These are phyloP conservation scores for Serendipita sp. DNA, from an alignment of 768 basidiomycete genomes.

Conservation along the genomic window DNA sequence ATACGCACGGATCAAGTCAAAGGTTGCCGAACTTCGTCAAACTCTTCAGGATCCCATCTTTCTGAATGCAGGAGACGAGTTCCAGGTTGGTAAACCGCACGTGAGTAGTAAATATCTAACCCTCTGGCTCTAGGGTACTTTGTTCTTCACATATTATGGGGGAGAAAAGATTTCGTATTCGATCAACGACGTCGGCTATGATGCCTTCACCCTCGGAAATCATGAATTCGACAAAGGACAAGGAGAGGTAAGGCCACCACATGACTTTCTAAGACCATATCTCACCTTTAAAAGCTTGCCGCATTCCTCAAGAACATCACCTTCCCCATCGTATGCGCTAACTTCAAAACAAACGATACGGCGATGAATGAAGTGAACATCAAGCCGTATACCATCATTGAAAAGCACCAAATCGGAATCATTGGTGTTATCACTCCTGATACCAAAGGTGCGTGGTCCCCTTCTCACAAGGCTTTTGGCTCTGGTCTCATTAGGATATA, in stretches of 20 bases:
- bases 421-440: slow-evolving; percentile 28
- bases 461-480: slow-evolving; percentile 10
- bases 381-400: slow-evolving; percentile 26
- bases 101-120: too few species aligned
- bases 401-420: slow-evolving; percentile 25
- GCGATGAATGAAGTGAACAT: slow-evolving; percentile 18
- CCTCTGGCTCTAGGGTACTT: slow-evolving; percentile 20
- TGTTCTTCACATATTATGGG: slow-evolving; percentile 30
- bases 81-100: slow-evolving; percentile 17
- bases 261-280: background rate
- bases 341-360: slow-evolving; percentile 24
- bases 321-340: slow-evolving; percentile 30
- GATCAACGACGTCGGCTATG: slow-evolving; percentile 28
- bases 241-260: background rate
- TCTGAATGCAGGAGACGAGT: slow-evolving; percentile 32
- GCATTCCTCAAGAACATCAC: slow-evolving; percentile 22
- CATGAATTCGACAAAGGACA: slow-evolving; percentile 2
- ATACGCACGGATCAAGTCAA: slow-evolving; percentile 27
- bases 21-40: slow-evolving; percentile 20
- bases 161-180: slow-evolving; percentile 26
- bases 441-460: slow-evolving; percentile 24
- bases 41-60: slow-evolving; percentile 23
- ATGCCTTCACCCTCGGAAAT: slow-evolving; percentile 30
- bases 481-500: background rate
- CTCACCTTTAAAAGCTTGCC: background rate